These are phyloP conservation scores for Petrea volubilis DNA, from an alignment of 257 asterid genomes.

Conservation along the genomic window DNA sequence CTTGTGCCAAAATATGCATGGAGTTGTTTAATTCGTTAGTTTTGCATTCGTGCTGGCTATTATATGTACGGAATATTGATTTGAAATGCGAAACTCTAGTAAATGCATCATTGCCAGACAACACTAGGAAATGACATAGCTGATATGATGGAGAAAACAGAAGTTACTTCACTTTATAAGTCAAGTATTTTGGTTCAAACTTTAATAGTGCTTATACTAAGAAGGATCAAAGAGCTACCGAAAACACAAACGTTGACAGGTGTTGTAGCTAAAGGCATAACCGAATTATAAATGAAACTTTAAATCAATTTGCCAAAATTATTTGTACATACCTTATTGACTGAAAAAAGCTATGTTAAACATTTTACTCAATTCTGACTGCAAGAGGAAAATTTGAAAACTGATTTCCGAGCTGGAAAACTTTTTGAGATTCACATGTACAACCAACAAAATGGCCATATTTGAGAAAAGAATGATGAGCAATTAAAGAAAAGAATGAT, in stretches of 20 bases:
- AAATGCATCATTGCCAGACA: not conserved
- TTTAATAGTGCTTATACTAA: not conserved
- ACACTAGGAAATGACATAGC: not conserved
- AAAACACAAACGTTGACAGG: not conserved
- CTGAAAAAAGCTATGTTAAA: not conserved
- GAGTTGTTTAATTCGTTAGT: not conserved
- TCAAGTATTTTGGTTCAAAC: not conserved
- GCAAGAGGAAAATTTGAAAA: not conserved
- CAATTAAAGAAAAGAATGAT: not conserved
- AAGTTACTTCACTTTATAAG: not conserved
- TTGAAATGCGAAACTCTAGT: not conserved
- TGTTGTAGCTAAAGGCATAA: constrained; percentile 1
- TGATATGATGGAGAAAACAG: not conserved
- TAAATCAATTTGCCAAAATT: not conserved
- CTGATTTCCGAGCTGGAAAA: not conserved
- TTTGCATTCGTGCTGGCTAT: constrained; percentile 1
- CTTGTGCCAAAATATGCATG: constrained; percentile 1
- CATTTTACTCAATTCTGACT: not conserved
- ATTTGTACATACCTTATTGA: not conserved
- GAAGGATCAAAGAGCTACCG: not conserved
- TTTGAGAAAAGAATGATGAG: not conserved
- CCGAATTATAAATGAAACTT: not conserved
- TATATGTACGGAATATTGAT: constrained; percentile 2
- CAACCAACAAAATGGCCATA: not conserved
- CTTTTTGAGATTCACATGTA: not conserved